Evolutionary conservation across 2,329 filamentous ascomycete species (phyloP).

Genomic region (Xylariales sp.): DNA sequence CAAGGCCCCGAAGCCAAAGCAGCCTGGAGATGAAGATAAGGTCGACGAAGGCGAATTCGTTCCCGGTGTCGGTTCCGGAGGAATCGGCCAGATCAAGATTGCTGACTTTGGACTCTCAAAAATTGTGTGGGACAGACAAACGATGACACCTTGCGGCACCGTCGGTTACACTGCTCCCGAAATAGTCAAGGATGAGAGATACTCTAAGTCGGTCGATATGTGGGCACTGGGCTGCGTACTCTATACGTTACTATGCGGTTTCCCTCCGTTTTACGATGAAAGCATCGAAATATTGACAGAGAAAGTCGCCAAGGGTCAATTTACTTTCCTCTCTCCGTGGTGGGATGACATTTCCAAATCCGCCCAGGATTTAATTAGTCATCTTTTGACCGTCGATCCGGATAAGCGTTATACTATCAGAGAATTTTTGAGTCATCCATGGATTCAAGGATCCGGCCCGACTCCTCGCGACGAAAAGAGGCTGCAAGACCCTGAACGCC

Average conservation of each 20-base stretch:
- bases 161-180: constrained; percentile 98
- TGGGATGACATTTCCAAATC: constrained; percentile 98
- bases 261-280: constrained; percentile 98
- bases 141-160: constrained; percentile 99
- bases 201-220: constrained; percentile 99
- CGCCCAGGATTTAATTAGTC: constrained; percentile 92
- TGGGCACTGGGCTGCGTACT: constrained; percentile 97
- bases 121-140: constrained; percentile 97
- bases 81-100: constrained; percentile 96
- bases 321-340: constrained; percentile 97
- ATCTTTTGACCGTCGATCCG: constrained; percentile 92
- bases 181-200: constrained; percentile 98
- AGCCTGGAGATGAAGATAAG: constrained; percentile 95
- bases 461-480: constrained; percentile 71
- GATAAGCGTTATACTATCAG: constrained; percentile 94
- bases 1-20: constrained; percentile 81
- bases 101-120: constrained; percentile 98
- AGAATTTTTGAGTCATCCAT: constrained; percentile 94
- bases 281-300: constrained; percentile 97
- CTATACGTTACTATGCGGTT: constrained; percentile 96
- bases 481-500: constrained; percentile 55
- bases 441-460: constrained; percentile 78
- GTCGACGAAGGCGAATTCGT: constrained; percentile 95
- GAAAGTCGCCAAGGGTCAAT: constrained; percentile 96
- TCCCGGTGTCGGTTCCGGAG: constrained; percentile 82